These are phyloP conservation scores for Flaveria linearis DNA, from an alignment of 129 eudicot genomes.

Conservation along the genomic window DNA sequence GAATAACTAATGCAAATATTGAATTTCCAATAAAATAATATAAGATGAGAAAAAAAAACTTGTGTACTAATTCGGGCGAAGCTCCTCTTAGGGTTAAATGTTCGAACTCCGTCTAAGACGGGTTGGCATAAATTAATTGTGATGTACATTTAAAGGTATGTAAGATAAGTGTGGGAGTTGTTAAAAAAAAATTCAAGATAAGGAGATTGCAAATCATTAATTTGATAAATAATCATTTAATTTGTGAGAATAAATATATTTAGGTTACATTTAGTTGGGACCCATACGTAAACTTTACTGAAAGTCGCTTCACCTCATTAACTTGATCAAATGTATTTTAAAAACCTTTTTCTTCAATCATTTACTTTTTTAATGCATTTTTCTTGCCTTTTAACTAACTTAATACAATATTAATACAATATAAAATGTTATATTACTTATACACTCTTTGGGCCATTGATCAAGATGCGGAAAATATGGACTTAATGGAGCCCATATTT, in stretches of 20 bases:
- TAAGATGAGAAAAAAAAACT: neutral
- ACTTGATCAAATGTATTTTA: constrained; percentile 15
- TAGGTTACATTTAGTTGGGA: neutral
- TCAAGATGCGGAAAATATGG: constrained; percentile 43
- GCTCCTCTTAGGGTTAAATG: too few species aligned
- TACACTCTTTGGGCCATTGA: constrained; percentile 34
- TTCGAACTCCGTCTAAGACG: too few species aligned
- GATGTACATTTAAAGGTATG: too few species aligned
- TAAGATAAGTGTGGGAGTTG: too few species aligned
- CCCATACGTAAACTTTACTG: constrained; percentile 28
- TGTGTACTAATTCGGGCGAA: neutral
- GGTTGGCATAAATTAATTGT: too few species aligned
- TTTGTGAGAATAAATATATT: neutral
- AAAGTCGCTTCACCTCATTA: constrained; percentile 26
- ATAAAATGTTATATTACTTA: constrained; percentile 19
- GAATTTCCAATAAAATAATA: neutral
- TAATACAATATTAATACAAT: neutral
- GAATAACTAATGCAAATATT: neutral
- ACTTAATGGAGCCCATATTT: constrained; percentile 39
- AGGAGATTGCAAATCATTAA: neutral
- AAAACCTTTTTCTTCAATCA: constrained; percentile 13
- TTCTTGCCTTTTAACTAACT: constrained; percentile 3
- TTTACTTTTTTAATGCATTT: constrained; percentile 7
- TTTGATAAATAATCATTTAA: neutral
- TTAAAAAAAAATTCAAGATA: too few species aligned